Evolutionary conservation across 768 basidiomycete genomes (phyloP), one percentile per base, ranked within the genome.

Genomic region (Leucocoprinus birnbaumii): DNA sequence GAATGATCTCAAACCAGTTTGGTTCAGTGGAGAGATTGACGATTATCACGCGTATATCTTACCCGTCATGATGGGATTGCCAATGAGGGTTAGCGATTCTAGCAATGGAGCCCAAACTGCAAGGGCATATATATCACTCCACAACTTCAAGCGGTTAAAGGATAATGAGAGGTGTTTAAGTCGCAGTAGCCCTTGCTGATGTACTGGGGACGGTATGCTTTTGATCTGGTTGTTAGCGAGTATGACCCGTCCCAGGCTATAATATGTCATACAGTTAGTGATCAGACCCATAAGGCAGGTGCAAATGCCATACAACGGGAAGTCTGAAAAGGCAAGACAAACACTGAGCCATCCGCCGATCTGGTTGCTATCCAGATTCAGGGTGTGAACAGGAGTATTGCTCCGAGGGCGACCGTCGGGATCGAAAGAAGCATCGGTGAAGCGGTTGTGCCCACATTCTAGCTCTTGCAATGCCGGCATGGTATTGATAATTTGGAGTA

Each of bases 301-400:
- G 49, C 43, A 46, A 57, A 61, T 44, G 56, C 34, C 74, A 59
- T 71, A 88, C 87, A 64, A 68, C 5, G 71, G 60, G 62, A 80
- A 80, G 22, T 68, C 62, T 13, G 59, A 59, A 41, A 88, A 59
- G 25, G 82, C 73, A 27, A 68, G 55, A 57, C 73, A 79, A 8
- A 80, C 70, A 48, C 77, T 66, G 37, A 57, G 55, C 88, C 89
- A 92, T 62, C 83, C 72, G 9, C 63, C 59, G 48, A 87, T 77
- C 21, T 68, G 51, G 71, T 94, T 94, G 53, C 76, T 74, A 62
- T 91, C 89, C 38, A 94, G 71, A 68, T 93, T 92, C 53, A 93
- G 64, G 27, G 71, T 71, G 46, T 74, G 67, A 43, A 91, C 62
- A 48, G 70, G 68, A 63, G 58, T 26, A 53, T 59, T 64, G 56